These are phyloP conservation scores for Piedraia hortae DNA, from an alignment of 2,329 filamentous ascomycete genomes.

Conservation along the genomic window DNA sequence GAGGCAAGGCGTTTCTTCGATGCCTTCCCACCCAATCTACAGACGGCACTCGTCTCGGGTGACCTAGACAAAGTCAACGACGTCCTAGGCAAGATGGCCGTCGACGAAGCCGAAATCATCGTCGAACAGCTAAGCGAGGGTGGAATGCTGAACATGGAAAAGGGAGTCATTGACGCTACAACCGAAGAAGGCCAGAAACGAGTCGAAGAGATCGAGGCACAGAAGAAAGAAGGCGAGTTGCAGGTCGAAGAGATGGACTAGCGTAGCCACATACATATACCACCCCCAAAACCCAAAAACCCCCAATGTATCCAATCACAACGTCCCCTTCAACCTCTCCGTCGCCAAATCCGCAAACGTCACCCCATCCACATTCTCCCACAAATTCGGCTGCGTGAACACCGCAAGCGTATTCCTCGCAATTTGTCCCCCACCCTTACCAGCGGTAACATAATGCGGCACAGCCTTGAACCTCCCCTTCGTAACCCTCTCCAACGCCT, in stretches of 20 bases:
- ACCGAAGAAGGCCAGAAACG: constrained; percentile 13
- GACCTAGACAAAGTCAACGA: constrained; percentile 70
- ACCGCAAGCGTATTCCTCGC: constrained; percentile 66
- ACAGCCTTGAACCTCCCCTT: constrained; percentile 78
- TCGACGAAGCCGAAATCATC: constrained; percentile 64
- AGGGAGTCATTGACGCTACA: constrained; percentile 78
- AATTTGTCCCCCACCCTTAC: constrained; percentile 21
- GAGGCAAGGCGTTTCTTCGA: constrained; percentile 54
- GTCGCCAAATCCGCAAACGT: constrained; percentile 38
- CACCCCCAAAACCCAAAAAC: too few species aligned
- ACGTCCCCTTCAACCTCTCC: too few species aligned
- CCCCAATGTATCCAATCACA: too few species aligned
- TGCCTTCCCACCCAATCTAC: constrained; percentile 53
- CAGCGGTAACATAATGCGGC: constrained; percentile 77
- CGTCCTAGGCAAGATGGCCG: constrained; percentile 65
- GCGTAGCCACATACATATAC: too few species aligned
- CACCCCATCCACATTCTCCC: constrained; percentile 44
- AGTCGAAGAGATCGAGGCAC: constrained; percentile 15
- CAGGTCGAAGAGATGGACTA: too few species aligned
- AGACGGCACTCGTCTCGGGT: constrained; percentile 62
- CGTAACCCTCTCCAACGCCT: constrained; percentile 75
- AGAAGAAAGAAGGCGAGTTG: too few species aligned
- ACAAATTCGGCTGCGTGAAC: constrained; percentile 87
- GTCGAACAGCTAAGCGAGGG: constrained; percentile 59
- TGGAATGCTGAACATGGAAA: constrained; percentile 69